Base-by-base conservation (phyloP, 208 protist genomes). In the Porcisia deanei region DNA sequence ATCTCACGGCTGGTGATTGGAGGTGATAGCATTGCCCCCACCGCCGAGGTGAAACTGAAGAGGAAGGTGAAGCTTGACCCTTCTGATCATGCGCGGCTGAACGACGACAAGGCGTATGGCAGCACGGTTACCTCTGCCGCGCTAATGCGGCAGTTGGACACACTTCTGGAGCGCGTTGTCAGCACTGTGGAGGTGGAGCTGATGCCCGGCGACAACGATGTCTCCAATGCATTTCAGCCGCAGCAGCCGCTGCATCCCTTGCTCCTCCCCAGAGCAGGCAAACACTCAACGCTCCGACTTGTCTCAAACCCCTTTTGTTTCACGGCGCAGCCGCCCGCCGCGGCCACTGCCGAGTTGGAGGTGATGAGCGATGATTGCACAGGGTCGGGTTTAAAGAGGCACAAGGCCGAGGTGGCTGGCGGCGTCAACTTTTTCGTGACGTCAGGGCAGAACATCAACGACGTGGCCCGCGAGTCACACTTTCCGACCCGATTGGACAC, bases 211-310 rank as follows among this genome's bases (percentile, higher is more conserved):
- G 91, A 93, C 25, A 84, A 88, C 57, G 96, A 98, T 85, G 92
- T 96, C 87, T 91, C 92, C 10, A 91, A 97, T 58, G 85, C 87
- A n/a, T 97, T 97, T 76, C 86, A 92, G 41, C 96, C 96, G 39
- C 94, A 98, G 87, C 96, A 98, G 81, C 94, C 96, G 9, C 60
- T 98, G 47, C 96, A 98, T 71, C 96, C 92, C 10, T 70, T 94
- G 37, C 79, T 98, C 43, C 84, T 98, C 0, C 90, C 93, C 25
- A 87, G 87, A 22, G 84, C 93, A 0, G 83, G 83, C 0, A 79
- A 85, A 12, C 84, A 88, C 76, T 97, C 92, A 18, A 91, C 91
- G 0, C 67, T 96, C 58, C 76, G 85, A 20, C 80, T 97, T 3
- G 94, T 97, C 14, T 95, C 89, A 25, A 98, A 97, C 69, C 96